phyloP scores from a whole-genome alignment of 768 basidiomycete species.

The Baorangia bicolor region DNA sequence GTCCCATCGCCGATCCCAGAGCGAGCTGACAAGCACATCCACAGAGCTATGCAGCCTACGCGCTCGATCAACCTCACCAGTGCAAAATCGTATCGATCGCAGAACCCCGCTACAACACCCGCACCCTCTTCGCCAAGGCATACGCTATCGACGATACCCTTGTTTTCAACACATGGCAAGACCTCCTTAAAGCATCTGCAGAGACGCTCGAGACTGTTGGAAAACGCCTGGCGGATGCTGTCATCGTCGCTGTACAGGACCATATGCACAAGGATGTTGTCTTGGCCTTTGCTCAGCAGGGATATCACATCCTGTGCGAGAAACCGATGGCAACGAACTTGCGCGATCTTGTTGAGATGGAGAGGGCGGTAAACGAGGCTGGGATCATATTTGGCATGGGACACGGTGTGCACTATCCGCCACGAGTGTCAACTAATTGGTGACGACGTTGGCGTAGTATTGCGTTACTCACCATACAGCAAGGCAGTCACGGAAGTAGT shows the following conservation, averaged over 20 bases:
- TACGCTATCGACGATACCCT: conserved; percentile 66
- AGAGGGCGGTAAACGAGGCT: conserved; percentile 64
- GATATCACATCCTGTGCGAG: conserved; percentile 89
- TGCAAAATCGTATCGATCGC: conserved; percentile 85
- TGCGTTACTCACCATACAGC: conserved; percentile 86
- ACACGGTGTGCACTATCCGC: conserved; percentile 54
- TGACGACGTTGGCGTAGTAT: conserved; percentile 45
- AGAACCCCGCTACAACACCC: conserved; percentile 73
- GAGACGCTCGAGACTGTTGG: conserved; percentile 64
- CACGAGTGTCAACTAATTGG: neutral
- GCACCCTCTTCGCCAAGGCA: conserved; percentile 50
- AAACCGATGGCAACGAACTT: conserved; percentile 86
- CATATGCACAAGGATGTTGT: conserved; percentile 74
- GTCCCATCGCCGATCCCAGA: neutral
- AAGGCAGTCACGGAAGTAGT: conserved; percentile 67
- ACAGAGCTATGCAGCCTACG: conserved; percentile 65
- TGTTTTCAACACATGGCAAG: conserved; percentile 70
- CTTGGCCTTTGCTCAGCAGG: conserved; percentile 71
- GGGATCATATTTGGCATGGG: conserved; percentile 83
- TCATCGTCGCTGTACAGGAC: conserved; percentile 81
- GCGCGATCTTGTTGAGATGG: conserved; percentile 74
- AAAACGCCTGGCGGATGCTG: conserved; percentile 76
- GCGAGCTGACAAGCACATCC: neutral
- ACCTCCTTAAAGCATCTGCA: conserved; percentile 64
- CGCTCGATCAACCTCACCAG: conserved; percentile 52